Conservation (phyloP, 208 protist genomes). For the Crithidia sp. region DNA sequence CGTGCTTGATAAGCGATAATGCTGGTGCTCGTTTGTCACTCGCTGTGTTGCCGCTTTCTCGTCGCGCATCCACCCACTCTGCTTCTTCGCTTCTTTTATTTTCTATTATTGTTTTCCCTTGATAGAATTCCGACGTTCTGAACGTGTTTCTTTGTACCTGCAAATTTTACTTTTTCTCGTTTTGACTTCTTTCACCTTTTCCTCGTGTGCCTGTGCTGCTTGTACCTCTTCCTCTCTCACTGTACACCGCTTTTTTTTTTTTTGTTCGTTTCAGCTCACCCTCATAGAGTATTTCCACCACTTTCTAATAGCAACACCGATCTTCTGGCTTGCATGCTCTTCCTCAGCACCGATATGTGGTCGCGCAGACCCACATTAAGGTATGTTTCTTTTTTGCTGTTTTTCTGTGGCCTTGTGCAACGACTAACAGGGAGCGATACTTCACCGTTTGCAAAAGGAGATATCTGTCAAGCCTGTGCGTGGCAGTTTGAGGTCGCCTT, state of each 20-base stretch:
- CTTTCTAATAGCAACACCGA: no score
- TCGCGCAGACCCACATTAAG: no score
- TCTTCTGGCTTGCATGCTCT: no score
- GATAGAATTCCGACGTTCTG: not conserved
- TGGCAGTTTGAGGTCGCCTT: no score
- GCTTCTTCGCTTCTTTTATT: conserved; percentile 21
- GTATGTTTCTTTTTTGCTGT: no score
- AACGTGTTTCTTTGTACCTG: not conserved
- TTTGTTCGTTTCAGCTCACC: not conserved
- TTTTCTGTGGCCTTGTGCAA: no score
- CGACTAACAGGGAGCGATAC: no score
- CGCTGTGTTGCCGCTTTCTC: not conserved
- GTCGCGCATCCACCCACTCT: no score
- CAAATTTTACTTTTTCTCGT: conserved; percentile 22
- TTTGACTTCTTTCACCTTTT: conserved; percentile 20
- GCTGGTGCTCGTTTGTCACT: conserved; percentile 20
- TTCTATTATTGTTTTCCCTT: conserved; percentile 21
- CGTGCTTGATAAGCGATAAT: not conserved
- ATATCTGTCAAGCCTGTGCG: not conserved
- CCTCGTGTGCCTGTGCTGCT: not conserved
- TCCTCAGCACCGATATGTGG: no score
- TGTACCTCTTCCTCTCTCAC: no score
- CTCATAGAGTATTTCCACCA: no score
- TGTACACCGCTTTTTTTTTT: not conserved
- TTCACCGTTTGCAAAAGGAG: no score